Evolutionary conservation across 73 alveolate species (phyloP).

Genomic region (Paramecium octaurelia): DNA sequence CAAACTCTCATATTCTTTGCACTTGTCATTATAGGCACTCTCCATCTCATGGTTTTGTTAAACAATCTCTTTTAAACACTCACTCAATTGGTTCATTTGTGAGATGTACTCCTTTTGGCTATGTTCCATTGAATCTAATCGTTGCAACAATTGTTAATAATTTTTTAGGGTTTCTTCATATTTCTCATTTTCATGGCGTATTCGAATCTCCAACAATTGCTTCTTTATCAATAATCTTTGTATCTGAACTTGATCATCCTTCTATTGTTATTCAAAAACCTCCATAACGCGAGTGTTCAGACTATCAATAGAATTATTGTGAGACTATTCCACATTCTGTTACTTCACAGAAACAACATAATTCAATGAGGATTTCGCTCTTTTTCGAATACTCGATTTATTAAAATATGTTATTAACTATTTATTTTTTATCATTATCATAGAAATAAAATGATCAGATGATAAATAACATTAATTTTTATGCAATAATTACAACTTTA

Average conservation of each 20-base stretch:
- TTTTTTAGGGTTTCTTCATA: background rate
- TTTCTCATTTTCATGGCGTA: background rate
- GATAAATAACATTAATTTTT: background rate
- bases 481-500: conserved; percentile 19
- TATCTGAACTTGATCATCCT: background rate
- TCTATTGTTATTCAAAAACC: background rate
- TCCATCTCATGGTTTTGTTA: background rate
- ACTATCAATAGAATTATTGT: background rate
- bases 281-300: background rate
- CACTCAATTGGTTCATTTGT: background rate
- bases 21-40: background rate
- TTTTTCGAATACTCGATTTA: background rate
- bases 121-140: background rate
- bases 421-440: background rate
- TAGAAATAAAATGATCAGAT: background rate
- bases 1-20: background rate
- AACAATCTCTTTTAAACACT: background rate
- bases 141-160: background rate
- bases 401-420: background rate
- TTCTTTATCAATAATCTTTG: background rate
- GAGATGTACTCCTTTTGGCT: background rate
- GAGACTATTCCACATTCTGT: background rate
- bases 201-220: background rate
- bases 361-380: background rate
- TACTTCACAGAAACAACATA: background rate